Percentiles rank a stretch among this genome's conserved stretches.
Conservation (phyloP, 768 basidiomycete species). For the Sarcomyxa edulis region DNA sequence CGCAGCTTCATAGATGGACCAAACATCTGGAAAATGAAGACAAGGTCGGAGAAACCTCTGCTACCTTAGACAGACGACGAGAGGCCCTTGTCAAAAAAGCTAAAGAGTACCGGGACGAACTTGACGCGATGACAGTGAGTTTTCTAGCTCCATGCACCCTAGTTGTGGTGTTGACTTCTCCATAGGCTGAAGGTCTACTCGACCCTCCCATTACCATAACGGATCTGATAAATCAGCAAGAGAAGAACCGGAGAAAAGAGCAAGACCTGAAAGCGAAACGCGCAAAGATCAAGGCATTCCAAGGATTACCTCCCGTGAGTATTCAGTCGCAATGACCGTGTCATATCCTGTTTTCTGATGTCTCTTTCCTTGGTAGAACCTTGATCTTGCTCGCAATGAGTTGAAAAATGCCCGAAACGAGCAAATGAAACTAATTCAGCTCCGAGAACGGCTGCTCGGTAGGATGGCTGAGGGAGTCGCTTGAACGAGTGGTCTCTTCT, state of each 20-base stretch:
- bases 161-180: no score
- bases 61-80: conserved; percentile 31
- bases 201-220: conserved; percentile 28
- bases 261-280: conserved; percentile 37
- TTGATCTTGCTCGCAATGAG: conserved; percentile 39
- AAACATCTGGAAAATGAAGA: conserved; percentile 19
- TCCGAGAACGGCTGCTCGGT: conserved; percentile 39
- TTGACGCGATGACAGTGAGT: conserved; percentile 28
- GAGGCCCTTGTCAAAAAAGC: conserved; percentile 39
- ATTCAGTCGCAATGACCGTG: background rate
- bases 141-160: background rate
- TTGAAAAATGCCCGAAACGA: conserved; percentile 33
- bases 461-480: conserved; percentile 39
- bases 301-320: conserved; percentile 44
- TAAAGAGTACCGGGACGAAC: conserved; percentile 39
- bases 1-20: conserved; percentile 27
- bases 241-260: conserved; percentile 28
- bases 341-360: background rate
- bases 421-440: conserved; percentile 40
- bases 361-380: no score
- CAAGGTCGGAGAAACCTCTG: conserved; percentile 18
- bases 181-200: no score
- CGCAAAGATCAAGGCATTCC: conserved; percentile 39
- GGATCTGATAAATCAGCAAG: conserved; percentile 32
- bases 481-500: no score